Evolutionary conservation across 176 grass and related monocot species (phyloP), one percentile per base, ranked within the genome.

Genomic region (Ensete ventricosum): DNA sequence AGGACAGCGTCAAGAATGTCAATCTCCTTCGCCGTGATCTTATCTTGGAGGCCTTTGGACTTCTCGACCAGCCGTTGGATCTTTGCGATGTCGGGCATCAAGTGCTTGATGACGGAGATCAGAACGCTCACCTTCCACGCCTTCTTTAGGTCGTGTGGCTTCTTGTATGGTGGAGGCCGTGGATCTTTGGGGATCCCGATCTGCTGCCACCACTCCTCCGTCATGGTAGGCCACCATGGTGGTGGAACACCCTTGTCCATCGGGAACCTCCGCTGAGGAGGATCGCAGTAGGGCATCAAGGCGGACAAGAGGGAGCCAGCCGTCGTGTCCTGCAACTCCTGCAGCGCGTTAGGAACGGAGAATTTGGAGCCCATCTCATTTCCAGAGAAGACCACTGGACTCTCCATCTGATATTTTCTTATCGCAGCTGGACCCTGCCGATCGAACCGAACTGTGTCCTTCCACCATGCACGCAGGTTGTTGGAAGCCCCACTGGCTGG

Each of bases 1-100:
- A 64, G 19, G n/a, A 64, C 62, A 20, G 62, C 22, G 62, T 26
- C 10, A 9, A 64, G 9, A 24, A 64, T 24, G 20, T 64, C 62
- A 9, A 64, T 24, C 62, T 64, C 62, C 62, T 64, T 64, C 19
- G 62, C 62, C 9, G 62, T 64, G 62, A 64, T 64, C 62, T 64
- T 64, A 23, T 64, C 62, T n/a, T 64, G 62, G n/a, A 64, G 62
- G 19, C n/a, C 62, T n/a, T 64, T 64, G n/a, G n/a, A 22, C 62
- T 64, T 64, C 62, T 64, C 62, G n/a, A 64, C 20, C 8, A 25
- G n/a, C n/a, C 62, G 62, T 23, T 64, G 62, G 62, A 64, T 64
- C 62, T 23, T 64, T 9, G n/a, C 21, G 9, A 23, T 22, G 62
- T 23, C 17, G 9, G 62, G 62, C 62, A 64, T 64, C 62, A 64